These are phyloP conservation scores for Austroboletus novae-zelandiae DNA, from an alignment of 1,284 basidiomycete genomes.

Conservation along the genomic window DNA sequence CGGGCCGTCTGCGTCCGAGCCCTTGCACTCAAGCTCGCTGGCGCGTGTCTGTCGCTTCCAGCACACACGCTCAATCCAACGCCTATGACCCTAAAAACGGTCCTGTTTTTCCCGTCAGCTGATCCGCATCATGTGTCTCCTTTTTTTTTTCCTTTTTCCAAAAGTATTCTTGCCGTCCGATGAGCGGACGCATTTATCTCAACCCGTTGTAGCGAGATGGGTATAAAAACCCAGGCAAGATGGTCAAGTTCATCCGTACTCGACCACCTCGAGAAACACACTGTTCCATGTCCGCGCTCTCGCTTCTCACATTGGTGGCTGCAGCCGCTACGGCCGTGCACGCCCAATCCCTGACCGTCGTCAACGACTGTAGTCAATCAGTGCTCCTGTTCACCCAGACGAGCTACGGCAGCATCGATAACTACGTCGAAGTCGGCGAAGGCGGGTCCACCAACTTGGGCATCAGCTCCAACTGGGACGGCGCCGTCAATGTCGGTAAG, in stretches of 20 bases:
- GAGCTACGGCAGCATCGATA: slow-evolving; percentile 16
- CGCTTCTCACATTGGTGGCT: slow-evolving; percentile 12
- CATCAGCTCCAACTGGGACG: slow-evolving; percentile 23
- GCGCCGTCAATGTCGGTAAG: slow-evolving; percentile 23
- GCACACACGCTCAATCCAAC: too few relatives aligned
- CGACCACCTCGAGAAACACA: too few relatives aligned
- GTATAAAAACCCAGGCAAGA: not conserved
- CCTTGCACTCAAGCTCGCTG: too few relatives aligned
- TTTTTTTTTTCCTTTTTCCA: not conserved
- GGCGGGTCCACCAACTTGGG: slow-evolving; percentile 12
- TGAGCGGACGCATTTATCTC: not conserved
- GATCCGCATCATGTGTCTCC: not conserved
- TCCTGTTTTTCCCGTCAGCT: not conserved
- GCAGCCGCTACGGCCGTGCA: not conserved
- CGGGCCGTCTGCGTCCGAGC: too few relatives aligned
- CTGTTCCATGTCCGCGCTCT: slow-evolving; percentile 5
- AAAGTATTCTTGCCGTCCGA: not conserved
- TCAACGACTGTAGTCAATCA: slow-evolving; percentile 12
- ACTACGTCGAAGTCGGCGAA: slow-evolving; percentile 13
- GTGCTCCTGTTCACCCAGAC: slow-evolving; percentile 22
- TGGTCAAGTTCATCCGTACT: not conserved
- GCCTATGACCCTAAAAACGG: not conserved
- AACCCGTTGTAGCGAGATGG: not conserved
- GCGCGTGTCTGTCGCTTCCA: not conserved
- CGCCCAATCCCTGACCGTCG: not conserved